Evolutionary conservation across 495 filamentous ascomycete genomes (phyloP).

Genomic region (Penicillium bovifimosum): DNA sequence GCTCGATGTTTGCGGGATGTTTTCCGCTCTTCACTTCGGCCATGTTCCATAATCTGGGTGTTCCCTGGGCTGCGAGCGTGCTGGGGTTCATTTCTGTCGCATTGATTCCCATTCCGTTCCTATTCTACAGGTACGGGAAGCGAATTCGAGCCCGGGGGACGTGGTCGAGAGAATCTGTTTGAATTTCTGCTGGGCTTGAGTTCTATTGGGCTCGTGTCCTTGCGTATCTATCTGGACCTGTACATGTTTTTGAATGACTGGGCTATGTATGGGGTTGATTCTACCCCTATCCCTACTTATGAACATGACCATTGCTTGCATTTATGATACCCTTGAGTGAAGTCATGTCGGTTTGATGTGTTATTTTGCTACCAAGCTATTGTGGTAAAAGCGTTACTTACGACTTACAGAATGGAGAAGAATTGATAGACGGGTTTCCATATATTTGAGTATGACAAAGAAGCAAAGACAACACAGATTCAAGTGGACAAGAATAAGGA

Average conservation of each 20-base stretch:
- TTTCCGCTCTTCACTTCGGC: constrained; percentile 62
- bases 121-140: constrained; percentile 48
- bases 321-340: not conserved
- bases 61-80: constrained; percentile 58
- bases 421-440: not conserved
- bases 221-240: not conserved
- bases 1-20: constrained; percentile 57
- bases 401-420: not conserved
- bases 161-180: constrained; percentile 41
- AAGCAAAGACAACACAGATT: not conserved
- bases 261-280: not conserved
- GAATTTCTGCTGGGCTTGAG: not conserved
- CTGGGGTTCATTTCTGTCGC: constrained; percentile 47
- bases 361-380: too few relatives aligned
- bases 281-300: not conserved
- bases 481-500: not conserved
- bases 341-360: not conserved
- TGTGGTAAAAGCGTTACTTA: not conserved
- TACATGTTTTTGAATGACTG: not conserved
- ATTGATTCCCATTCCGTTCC: constrained; percentile 51
- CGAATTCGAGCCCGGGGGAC: constrained; percentile 45
- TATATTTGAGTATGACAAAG: not conserved
- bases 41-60: constrained; percentile 60
- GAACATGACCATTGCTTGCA: not conserved
- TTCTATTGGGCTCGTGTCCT: not conserved